Percentiles rank a stretch among this genome's conserved stretches.
phyloP scores from a whole-genome alignment of 1,284 basidiomycete genomes.

The Moesziomyces sp. region DNA sequence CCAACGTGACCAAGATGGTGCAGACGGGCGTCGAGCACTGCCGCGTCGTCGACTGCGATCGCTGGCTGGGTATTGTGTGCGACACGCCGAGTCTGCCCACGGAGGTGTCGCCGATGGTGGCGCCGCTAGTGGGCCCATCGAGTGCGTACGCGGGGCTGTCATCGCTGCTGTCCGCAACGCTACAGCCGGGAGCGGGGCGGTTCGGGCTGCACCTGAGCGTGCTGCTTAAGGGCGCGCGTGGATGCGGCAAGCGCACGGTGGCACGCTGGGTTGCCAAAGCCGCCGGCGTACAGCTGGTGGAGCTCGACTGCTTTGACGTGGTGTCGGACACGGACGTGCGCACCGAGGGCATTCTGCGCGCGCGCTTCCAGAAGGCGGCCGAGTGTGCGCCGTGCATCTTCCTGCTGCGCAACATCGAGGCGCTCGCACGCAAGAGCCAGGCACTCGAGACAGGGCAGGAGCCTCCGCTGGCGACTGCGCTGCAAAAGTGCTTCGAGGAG shows the following conservation, averaged over 20 bases:
- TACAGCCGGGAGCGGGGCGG: slow-evolving; percentile 48
- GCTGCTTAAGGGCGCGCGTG: slow-evolving; percentile 79
- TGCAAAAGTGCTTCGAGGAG: slow-evolving; percentile 77
- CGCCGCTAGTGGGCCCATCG: slow-evolving; percentile 29
- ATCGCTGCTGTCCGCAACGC: slow-evolving; percentile 57
- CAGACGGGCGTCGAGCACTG: slow-evolving; percentile 82
- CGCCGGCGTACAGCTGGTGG: slow-evolving; percentile 81
- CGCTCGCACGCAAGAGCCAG: slow-evolving; percentile 79
- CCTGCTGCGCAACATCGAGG: slow-evolving; percentile 85
- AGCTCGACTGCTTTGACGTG: slow-evolving; percentile 88
- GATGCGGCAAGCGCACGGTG: slow-evolving; percentile 79
- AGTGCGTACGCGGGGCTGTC: slow-evolving; percentile 48
- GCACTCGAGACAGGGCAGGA: slow-evolving; percentile 78
- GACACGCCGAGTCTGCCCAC: slow-evolving; percentile 49
- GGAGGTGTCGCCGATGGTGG: slow-evolving; percentile 9
- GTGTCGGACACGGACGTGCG: slow-evolving; percentile 82
- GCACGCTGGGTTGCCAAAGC: slow-evolving; percentile 74
- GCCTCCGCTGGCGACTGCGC: slow-evolving; percentile 73
- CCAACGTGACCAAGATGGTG: slow-evolving; percentile 75
- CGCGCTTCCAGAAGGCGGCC: slow-evolving; percentile 82
- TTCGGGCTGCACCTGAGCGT: slow-evolving; percentile 69
- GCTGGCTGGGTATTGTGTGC: slow-evolving; percentile 73
- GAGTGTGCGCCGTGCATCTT: slow-evolving; percentile 87
- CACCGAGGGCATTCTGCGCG: slow-evolving; percentile 80
- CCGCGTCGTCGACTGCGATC: slow-evolving; percentile 74